Base-by-base conservation (phyloP, 2,329 filamentous ascomycete species). In the Fusarium incarnatum region DNA sequence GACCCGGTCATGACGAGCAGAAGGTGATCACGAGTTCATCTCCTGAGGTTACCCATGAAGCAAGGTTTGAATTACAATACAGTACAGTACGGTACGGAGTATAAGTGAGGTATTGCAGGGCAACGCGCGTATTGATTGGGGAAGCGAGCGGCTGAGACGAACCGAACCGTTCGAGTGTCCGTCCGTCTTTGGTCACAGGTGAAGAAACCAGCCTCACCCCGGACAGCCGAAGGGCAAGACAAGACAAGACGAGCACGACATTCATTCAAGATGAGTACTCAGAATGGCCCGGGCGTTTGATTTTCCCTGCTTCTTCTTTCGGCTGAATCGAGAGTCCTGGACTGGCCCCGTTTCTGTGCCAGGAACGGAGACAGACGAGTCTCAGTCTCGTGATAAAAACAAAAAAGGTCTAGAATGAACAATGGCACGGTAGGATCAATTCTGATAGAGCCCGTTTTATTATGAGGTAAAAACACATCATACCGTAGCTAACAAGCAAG, bases 231-330 rank as follows among this genome's bases (percentile, higher is more conserved):
- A 44, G 32, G 41, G 44, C 37, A 37, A 52, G 22, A 56, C 47
- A 60, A 70, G 30, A 32, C 30, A 60, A 70, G 34, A 37, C 34
- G 56, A 70, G 50, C 62, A 71, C 46, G 57, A 68, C 67, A 64
- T 68, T 60, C 45, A 32, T 64, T 37, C 46, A 32, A 60, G 53
- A 28, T 46, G 49, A 56, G 58, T 56, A 56, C 45, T 37, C 37
- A 27, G 37, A 34, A 27, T 70, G 67, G 62, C 37, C 67, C 62
- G 27, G 54, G 63, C 67, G 57, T 57, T 45, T 28, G 34, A 46
- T 54, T 56, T 67, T 67, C 42, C 41, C 48, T 59, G 46, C 44
- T 61, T 49, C 44, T 41, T 23, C 49, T 59, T 50, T 60, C 67
- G 63, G 67, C 57, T 60, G 44, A 44, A 64, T 68, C 46, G 42